These are phyloP conservation scores for Pholiota adiposa DNA, from an alignment of 1,284 basidiomycete genomes.

Conservation along the genomic window DNA sequence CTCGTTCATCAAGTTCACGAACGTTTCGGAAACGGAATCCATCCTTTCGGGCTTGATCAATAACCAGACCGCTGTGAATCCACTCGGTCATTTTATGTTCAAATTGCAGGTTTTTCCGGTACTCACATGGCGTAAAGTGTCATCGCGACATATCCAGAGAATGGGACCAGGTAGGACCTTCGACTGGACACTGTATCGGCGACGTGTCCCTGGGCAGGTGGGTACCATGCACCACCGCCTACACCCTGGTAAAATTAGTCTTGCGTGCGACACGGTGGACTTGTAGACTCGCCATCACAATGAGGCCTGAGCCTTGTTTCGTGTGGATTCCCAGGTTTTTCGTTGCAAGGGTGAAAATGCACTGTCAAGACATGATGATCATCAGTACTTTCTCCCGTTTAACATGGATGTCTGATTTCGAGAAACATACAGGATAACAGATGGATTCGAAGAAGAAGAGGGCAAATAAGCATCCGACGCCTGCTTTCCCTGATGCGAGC, in stretches of 20 bases:
- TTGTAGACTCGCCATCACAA: constrained; percentile 54
- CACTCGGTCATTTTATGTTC: background rate
- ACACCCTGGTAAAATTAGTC: constrained; percentile 49
- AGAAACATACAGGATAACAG: constrained; percentile 59
- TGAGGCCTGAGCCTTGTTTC: constrained; percentile 69
- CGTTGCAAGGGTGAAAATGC: constrained; percentile 76
- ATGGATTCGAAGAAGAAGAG: constrained; percentile 83
- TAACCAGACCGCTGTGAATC: constrained; percentile 50
- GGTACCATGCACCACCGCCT: constrained; percentile 78
- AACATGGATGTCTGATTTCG: constrained; percentile 21
- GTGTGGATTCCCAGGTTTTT: constrained; percentile 72
- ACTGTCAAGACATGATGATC: constrained; percentile 32
- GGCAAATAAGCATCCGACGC: constrained; percentile 66
- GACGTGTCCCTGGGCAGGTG: constrained; percentile 70
- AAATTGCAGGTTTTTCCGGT: background rate
- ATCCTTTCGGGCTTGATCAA: constrained; percentile 50
- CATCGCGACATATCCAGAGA: constrained; percentile 65
- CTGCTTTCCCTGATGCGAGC: constrained; percentile 55
- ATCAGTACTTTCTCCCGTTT: constrained; percentile 10
- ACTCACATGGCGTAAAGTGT: constrained; percentile 59
- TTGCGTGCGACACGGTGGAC: background rate
- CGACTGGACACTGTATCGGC: constrained; percentile 58
- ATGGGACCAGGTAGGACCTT: constrained; percentile 63
- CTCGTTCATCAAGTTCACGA: constrained; percentile 39
- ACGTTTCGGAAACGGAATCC: constrained; percentile 56